These are phyloP conservation scores for Colletotrichum musae DNA, from an alignment of 2,329 filamentous ascomycete genomes.

Conservation along the genomic window DNA sequence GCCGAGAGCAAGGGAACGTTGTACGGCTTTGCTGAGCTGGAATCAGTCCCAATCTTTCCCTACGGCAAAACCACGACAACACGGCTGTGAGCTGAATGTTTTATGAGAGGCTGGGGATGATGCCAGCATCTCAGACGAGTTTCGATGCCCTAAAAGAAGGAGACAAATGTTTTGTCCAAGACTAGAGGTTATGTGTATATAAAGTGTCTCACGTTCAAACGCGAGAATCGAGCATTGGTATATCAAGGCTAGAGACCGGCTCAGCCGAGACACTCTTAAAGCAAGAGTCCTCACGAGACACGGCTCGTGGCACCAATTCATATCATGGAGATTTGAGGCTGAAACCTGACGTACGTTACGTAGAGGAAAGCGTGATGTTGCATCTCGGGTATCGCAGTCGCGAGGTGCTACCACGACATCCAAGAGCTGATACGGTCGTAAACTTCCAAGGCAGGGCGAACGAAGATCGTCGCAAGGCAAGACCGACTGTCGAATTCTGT, in stretches of 20 bases:
- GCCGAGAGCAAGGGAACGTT: neutral
- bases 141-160: neutral
- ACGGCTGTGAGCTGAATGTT: too few species aligned
- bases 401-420: neutral
- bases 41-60: neutral
- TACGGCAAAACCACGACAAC: neutral
- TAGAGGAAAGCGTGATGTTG: neutral
- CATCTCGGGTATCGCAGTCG: neutral
- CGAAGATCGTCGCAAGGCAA: too few species aligned
- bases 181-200: conserved; percentile 1
- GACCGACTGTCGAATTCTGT: too few species aligned
- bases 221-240: too few species aligned
- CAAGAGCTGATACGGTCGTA: too few species aligned
- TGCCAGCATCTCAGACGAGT: neutral
- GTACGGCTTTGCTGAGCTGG: neutral
- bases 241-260: too few species aligned
- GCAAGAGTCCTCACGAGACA: neutral
- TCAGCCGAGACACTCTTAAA: too few species aligned
- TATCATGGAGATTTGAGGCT: neutral
- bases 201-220: neutral
- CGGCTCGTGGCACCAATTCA: neutral
- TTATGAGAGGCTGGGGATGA: neutral
- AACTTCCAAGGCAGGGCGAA: too few species aligned
- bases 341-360: neutral
- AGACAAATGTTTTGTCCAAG: neutral